Evolutionary conservation across 2,329 filamentous ascomycete genomes (phyloP).

Genomic region (Blastomyces parvus): DNA sequence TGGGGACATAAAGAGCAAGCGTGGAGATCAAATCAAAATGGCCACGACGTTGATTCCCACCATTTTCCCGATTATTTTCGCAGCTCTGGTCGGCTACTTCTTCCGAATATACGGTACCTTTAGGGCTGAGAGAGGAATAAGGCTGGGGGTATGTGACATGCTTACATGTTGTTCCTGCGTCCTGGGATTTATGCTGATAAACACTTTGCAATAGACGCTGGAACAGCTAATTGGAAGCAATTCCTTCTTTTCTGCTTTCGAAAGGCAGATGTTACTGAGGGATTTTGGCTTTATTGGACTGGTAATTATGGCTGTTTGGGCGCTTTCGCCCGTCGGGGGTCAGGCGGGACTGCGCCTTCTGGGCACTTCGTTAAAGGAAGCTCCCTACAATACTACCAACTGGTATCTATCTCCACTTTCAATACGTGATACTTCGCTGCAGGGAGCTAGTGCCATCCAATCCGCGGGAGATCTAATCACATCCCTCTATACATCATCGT

Average conservation of each 20-base stretch:
- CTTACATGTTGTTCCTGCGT: background rate
- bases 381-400: background rate
- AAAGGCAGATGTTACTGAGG: slow-evolving; percentile 1
- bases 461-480: background rate
- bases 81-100: slow-evolving; percentile 4
- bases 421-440: background rate
- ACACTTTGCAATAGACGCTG: background rate
- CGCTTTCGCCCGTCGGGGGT: background rate
- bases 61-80: slow-evolving; percentile 3
- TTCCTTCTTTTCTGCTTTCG: slow-evolving; percentile 3
- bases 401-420: slow-evolving; percentile 4
- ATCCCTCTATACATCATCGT: slow-evolving; percentile 1
- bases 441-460: background rate
- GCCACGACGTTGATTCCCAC: slow-evolving; percentile 1
- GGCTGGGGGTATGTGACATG: background rate
- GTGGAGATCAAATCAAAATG: background rate
- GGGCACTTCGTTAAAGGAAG: background rate
- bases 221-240: slow-evolving; percentile 4
- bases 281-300: slow-evolving; percentile 3
- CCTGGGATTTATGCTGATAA: background rate
- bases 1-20: background rate
- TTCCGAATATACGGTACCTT: slow-evolving; percentile 6
- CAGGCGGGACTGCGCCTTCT: slow-evolving; percentile 3
- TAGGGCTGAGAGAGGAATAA: slow-evolving; percentile 2
- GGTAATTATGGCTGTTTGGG: background rate